These are phyloP conservation scores for Proliferodiscus dingleyae DNA, from an alignment of 2,329 filamentous ascomycete genomes.

Conservation along the genomic window DNA sequence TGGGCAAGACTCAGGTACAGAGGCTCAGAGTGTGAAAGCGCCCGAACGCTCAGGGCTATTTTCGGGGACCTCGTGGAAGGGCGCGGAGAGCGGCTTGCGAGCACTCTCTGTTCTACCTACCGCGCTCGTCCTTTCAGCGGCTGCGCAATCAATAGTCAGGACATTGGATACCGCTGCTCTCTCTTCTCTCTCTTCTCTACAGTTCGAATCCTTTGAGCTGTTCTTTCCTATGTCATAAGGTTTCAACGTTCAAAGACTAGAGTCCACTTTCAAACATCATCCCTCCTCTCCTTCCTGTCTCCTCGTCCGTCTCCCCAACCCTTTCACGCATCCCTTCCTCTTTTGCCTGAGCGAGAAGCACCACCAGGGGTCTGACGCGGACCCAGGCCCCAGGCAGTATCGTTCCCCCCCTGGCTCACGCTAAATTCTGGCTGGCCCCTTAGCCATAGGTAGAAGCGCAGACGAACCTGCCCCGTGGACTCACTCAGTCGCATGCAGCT, in stretches of 20 bases:
- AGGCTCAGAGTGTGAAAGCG: neutral
- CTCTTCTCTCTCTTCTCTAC: neutral
- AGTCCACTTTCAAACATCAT: neutral
- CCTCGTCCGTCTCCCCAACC: neutral
- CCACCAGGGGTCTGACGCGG: neutral
- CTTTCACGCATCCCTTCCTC: neutral
- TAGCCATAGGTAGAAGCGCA: neutral
- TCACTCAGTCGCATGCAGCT: neutral
- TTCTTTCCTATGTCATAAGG: neutral
- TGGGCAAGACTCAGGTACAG: constrained; percentile 1
- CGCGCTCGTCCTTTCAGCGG: neutral
- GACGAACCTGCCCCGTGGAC: neutral
- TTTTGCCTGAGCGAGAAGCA: constrained; percentile 1
- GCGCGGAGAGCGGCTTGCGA: neutral
- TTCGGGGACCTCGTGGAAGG: neutral
- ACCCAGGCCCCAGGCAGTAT: neutral
- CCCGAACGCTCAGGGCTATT: constrained; percentile 1
- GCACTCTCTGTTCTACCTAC: neutral
- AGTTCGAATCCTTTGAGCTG: neutral
- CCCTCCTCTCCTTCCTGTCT: neutral
- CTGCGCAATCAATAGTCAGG: neutral
- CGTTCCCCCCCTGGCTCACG: neutral
- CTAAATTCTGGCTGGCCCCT: neutral
- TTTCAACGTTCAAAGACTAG: no score
- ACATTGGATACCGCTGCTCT: neutral